phyloP scores from a whole-genome alignment of 495 filamentous ascomycete species.

The Penicillium cataractarum region DNA sequence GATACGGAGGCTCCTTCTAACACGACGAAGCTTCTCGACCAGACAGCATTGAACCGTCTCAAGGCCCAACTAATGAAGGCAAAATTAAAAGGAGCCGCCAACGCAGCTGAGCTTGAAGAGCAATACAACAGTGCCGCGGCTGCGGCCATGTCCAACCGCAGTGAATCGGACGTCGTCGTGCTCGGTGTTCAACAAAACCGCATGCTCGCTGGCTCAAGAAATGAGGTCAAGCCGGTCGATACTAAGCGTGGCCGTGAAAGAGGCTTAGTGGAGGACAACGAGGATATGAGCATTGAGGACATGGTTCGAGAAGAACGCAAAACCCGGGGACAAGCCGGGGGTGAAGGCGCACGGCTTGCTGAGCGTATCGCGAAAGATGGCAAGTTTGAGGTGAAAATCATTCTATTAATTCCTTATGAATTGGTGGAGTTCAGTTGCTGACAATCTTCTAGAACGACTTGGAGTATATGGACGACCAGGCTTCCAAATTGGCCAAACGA shows the following conservation, averaged over 20 bases:
- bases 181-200: slow-evolving; percentile 87
- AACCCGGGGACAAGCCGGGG: slow-evolving; percentile 75
- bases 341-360: slow-evolving; percentile 80
- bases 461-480: slow-evolving; percentile 98
- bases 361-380: slow-evolving; percentile 90
- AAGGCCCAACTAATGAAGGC: slow-evolving; percentile 95
- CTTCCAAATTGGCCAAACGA: slow-evolving; percentile 83
- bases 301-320: slow-evolving; percentile 93
- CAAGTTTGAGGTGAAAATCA: slow-evolving; percentile 71
- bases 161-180: slow-evolving; percentile 70
- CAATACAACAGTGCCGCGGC: slow-evolving; percentile 75
- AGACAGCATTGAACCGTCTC: slow-evolving; percentile 82
- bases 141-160: slow-evolving; percentile 58
- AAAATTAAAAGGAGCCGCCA: slow-evolving; percentile 73
- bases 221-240: slow-evolving; percentile 74
- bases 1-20: slow-evolving; percentile 42
- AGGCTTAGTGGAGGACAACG: slow-evolving; percentile 82
- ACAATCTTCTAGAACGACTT: slow-evolving; percentile 68
- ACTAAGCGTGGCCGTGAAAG: slow-evolving; percentile 80
- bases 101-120: slow-evolving; percentile 77
- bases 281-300: slow-evolving; percentile 93
- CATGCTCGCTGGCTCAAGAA: slow-evolving; percentile 73
- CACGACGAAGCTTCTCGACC: slow-evolving; percentile 60
- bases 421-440: slow-evolving; percentile 23
- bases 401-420: background rate